Base-by-base conservation (phyloP, 2,329 filamentous ascomycete genomes). In the Stachybotrys elegans region DNA sequence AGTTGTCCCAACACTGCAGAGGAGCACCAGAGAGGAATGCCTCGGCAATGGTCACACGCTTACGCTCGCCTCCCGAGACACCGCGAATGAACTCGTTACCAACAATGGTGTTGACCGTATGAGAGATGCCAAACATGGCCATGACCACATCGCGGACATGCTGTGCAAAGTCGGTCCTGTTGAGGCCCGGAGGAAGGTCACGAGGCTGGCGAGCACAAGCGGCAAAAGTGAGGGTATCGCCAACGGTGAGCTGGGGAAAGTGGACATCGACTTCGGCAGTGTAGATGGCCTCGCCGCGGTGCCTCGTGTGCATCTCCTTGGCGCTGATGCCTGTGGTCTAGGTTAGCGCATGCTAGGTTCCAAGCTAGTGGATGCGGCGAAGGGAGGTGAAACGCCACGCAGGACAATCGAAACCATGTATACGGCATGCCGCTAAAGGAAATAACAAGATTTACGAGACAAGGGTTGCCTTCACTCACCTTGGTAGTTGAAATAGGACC, bases 201-300 rank as follows among this genome's bases (percentile, higher is more conserved):
- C 76, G 74, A 0, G 83, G 82, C 20, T 81, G 76, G 43, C 83
- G 73, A 4, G 85, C 83, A 25, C 76, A 71, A 8, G 86, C 84
- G 17, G 86, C 86, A 49, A 90, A 90, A 42, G 78, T 80, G 14
- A 91, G 70, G 0, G 87, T 91, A 53, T 90, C 82, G 42, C 84
- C 85, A 13, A 90, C 86, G 4, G 78, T 82, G 53, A 91, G 67
- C 63, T 81, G 77, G 5, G 85, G 84, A 55, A 89, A 89, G 63
- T 89, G 85, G 3, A 84, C 82, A 58, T 92, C 88, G 23, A 86
- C 83, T 63, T 91, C 87, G 44, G 86, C 85, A 0, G 84, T 89
- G 66, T 91, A 92, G 59, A 92, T 90, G 45, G 84, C 85, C 64
- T 92, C 87, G 44, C 88, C 87, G 17, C 85, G 80, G 66, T 89